Percentiles rank a stretch among this genome's conserved stretches.
phyloP scores from a whole-genome alignment of 352 stramenopile species.

The Phytopythium aichiense region DNA sequence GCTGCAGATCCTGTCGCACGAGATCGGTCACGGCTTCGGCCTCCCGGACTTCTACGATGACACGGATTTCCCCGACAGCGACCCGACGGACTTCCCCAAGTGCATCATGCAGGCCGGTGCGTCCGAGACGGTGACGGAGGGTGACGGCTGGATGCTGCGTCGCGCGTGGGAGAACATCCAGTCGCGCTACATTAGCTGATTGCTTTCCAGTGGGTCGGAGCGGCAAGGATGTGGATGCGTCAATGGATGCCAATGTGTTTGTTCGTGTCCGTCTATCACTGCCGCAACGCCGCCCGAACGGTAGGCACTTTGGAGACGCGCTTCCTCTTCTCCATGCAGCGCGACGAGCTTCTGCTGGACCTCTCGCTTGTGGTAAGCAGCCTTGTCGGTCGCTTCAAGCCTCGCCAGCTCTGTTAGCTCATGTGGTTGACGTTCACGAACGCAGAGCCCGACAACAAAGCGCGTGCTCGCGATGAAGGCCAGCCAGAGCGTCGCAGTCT shows the following conservation, averaged over 20 bases:
- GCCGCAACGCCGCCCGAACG: too few relatives aligned
- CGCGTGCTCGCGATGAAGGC: neutral
- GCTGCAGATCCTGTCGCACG: conserved; percentile 11
- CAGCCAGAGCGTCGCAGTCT: neutral
- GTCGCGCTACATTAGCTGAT: neutral
- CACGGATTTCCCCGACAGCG: conserved; percentile 6
- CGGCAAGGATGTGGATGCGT: too few relatives aligned
- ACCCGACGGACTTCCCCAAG: conserved; percentile 8
- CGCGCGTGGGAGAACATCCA: neutral
- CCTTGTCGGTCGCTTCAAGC: neutral
- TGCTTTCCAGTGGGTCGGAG: too few relatives aligned
- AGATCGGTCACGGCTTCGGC: conserved; percentile 19
- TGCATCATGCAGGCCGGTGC: conserved; percentile 23
- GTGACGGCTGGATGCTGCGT: conserved; percentile 19
- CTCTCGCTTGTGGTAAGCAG: neutral
- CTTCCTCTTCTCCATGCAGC: neutral
- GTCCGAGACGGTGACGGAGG: conserved; percentile 15
- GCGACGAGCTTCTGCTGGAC: neutral
- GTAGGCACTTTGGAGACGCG: neutral
- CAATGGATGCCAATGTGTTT: too few relatives aligned
- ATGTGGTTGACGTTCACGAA: neutral
- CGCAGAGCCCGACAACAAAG: neutral
- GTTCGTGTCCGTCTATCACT: too few relatives aligned
- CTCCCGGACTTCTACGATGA: conserved; percentile 17
- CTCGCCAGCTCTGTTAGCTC: neutral